phyloP scores from a whole-genome alignment of 2,329 filamentous ascomycete genomes.

The Aspergillus clavatus region DNA sequence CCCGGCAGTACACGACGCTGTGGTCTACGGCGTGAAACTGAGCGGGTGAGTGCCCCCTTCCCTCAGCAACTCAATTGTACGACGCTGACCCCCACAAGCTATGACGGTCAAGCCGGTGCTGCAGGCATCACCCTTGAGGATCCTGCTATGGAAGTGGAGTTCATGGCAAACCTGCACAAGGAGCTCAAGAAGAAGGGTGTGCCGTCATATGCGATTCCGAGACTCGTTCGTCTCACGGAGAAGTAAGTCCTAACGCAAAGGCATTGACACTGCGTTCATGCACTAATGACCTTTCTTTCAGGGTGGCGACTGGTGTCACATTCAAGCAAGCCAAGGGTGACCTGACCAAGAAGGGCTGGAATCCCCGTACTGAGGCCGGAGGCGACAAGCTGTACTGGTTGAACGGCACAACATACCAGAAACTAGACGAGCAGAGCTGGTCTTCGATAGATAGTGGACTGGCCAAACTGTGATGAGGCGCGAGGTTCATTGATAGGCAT shows the following conservation, averaged over 20 bases:
- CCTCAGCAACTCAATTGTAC: background rate
- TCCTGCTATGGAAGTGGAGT: slow-evolving; percentile 26
- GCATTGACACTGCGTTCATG: background rate
- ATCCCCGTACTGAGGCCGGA: slow-evolving; percentile 26
- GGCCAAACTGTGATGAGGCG: slow-evolving; percentile 43
- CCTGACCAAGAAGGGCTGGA: slow-evolving; percentile 41
- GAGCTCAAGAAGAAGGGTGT: slow-evolving; percentile 42
- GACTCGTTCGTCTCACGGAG: slow-evolving; percentile 44
- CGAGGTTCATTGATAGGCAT: too few relatives aligned
- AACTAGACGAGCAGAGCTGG: slow-evolving; percentile 38
- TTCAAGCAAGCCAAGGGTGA: slow-evolving; percentile 49
- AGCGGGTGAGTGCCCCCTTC: slow-evolving; percentile 27
- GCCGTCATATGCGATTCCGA: slow-evolving; percentile 44
- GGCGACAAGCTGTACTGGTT: slow-evolving; percentile 44
- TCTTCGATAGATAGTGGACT: slow-evolving; percentile 38
- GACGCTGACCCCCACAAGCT: slow-evolving; percentile 25
- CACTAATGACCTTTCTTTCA: slow-evolving; percentile 8
- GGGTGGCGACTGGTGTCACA: slow-evolving; percentile 45
- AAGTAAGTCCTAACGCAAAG: slow-evolving; percentile 31
- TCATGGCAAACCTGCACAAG: slow-evolving; percentile 37
- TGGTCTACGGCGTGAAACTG: slow-evolving; percentile 44
- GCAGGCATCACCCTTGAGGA: slow-evolving; percentile 43
- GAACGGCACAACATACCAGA: slow-evolving; percentile 38
- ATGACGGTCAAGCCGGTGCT: slow-evolving; percentile 47
- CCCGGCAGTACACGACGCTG: slow-evolving; percentile 39